Percentiles rank a stretch among this genome's conserved stretches.
These are phyloP conservation scores for Pyrenophora graminea DNA, from an alignment of 2,329 filamentous ascomycete species.

Conservation along the genomic window DNA sequence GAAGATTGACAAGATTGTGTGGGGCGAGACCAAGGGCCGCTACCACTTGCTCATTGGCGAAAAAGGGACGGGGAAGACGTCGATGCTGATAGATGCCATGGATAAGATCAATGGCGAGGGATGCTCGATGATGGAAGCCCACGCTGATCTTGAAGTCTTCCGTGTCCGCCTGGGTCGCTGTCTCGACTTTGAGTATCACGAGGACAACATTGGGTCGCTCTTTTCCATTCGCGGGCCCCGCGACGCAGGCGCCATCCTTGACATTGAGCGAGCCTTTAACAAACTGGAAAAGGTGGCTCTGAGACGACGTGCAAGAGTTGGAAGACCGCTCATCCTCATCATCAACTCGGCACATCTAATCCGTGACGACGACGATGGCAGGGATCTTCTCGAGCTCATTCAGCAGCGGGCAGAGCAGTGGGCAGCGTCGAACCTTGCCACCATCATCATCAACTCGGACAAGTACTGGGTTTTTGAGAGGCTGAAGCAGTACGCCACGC, in stretches of 20 bases:
- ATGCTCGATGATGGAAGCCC: conserved; percentile 93
- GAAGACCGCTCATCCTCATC: conserved; percentile 82
- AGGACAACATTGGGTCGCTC: conserved; percentile 95
- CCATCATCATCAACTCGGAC: conserved; percentile 92
- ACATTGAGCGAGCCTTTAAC: conserved; percentile 96
- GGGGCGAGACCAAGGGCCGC: conserved; percentile 73
- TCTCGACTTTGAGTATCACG: conserved; percentile 93
- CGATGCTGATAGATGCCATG: conserved; percentile 96
- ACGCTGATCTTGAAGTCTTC: conserved; percentile 93
- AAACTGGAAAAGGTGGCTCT: conserved; percentile 96
- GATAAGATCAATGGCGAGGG: conserved; percentile 86
- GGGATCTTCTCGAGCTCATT: conserved; percentile 87
- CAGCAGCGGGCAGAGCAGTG: conserved; percentile 96
- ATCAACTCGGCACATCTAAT: conserved; percentile 93
- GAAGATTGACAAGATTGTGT: conserved; percentile 80
- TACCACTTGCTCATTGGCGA: conserved; percentile 93
- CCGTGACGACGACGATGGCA: conserved; percentile 89
- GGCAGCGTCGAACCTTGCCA: conserved; percentile 89
- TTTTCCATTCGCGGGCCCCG: conserved; percentile 93
- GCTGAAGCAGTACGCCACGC: conserved; percentile 86
- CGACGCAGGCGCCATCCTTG: conserved; percentile 87
- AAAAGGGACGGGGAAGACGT: conserved; percentile 95
- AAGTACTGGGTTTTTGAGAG: conserved; percentile 99
- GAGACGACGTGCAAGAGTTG: conserved; percentile 63
- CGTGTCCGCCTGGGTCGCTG: conserved; percentile 90